Evolutionary conservation across 2,329 filamentous ascomycete species (phyloP).

Genomic region (Pezicula rhizophila): DNA sequence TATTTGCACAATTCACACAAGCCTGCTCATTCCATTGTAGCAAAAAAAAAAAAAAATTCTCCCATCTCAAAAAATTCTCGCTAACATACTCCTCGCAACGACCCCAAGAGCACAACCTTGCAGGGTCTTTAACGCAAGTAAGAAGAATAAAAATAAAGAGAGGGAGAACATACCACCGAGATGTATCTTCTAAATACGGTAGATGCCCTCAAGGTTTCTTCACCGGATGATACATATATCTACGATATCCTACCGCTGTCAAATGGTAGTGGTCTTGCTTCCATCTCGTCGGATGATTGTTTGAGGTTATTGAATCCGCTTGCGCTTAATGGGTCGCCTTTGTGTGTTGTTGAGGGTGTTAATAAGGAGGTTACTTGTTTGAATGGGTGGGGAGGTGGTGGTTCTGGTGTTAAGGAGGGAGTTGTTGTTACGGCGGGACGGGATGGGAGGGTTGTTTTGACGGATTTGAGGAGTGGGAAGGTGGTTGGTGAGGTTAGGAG

Average conservation of each 20-base stretch:
- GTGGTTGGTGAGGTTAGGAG: conserved; percentile 33
- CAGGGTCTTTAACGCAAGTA: too few species aligned
- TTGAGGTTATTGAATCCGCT: conserved; percentile 59
- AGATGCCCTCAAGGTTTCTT: conserved; percentile 19
- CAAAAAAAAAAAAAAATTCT: too few species aligned
- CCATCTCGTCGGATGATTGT: conserved; percentile 66
- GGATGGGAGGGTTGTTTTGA: conserved; percentile 60
- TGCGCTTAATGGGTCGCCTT: conserved; percentile 45
- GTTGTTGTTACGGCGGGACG: conserved; percentile 54
- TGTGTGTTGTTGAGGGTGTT: conserved; percentile 41
- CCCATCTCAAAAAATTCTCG: too few species aligned
- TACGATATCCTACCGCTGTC: conserved; percentile 33
- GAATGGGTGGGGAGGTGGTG: conserved; percentile 47
- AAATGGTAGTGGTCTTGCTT: conserved; percentile 17
- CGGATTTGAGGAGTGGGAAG: conserved; percentile 55
- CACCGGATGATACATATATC: conserved; percentile 32
- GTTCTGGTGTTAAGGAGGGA: conserved; percentile 38
- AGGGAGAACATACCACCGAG: conserved; percentile 4
- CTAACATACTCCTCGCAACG: too few species aligned
- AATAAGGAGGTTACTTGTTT: conserved; percentile 62
- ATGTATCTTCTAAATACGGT: conserved; percentile 25
- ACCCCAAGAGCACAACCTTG: too few species aligned
- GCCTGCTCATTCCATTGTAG: too few species aligned
- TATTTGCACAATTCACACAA: too few species aligned
- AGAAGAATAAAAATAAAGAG: too few species aligned